Base-by-base conservation (phyloP, 345 rosid genomes). In the Passiflora organensis region DNA sequence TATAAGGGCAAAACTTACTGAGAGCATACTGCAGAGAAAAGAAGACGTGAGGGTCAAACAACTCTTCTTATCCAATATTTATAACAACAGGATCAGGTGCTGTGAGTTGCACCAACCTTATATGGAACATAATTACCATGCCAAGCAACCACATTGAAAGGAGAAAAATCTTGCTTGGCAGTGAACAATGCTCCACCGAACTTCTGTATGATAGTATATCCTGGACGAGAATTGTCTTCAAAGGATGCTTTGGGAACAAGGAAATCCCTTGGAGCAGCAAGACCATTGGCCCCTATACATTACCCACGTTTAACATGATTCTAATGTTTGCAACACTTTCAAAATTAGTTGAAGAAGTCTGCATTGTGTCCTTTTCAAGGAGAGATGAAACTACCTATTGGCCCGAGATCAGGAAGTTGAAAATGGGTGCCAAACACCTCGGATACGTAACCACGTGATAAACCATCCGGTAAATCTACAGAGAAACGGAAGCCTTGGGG, bases 401-500 rank as follows among this genome's bases (percentile, higher is more conserved):
- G 98, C 51, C 96, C 98, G 69, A 91, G 94, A 71, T 91, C 98
- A 65, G 96, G 98, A 64, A 91, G 95, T 66, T 91, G 95, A 84
- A 86, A 86, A 80, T 91, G 98, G 65, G 83, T 47, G 19, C 98
- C 98, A 48, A 84, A 91, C 58, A 91, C 71, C 78, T 88, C 98
- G 53, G 95, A 85, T 47, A 84, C 85, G 70, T 91, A 91, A 67
- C 98, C 96, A 28, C 89, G 84, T 2, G 96, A 86, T 20, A 88
- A 83, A n/a, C 96, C 98, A 65, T 91, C 98, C 0, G 82, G 95
- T 56, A 86, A 52, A 65, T 78, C 78, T 21, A 91, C 69, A 13
- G 75, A 72, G 53, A 86, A 88, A 14, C 98, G 82, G 65, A 91
- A 86, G 16, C 98, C 96, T 72, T 88, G 98, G 43, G 96, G 98